Conservation (phyloP, 768 basidiomycete genomes). For the Trametes villosa region DNA sequence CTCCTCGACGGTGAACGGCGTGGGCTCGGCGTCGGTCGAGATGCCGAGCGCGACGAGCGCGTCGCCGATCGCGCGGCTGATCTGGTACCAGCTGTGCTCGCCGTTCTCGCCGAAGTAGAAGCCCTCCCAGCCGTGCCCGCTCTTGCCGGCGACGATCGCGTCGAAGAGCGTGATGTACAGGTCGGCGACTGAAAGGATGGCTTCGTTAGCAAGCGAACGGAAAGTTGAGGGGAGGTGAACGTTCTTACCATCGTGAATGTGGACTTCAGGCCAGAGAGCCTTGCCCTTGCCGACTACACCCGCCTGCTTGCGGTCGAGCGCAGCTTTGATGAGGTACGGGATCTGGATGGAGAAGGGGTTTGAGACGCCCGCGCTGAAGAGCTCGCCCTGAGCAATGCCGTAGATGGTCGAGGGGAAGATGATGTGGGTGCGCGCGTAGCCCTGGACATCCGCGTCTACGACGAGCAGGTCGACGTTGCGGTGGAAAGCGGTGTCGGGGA, state of each 20-base stretch:
- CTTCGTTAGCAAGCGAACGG: background rate
- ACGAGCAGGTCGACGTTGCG: slow-evolving; percentile 54
- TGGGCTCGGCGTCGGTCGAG: slow-evolving; percentile 42
- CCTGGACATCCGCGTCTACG: slow-evolving; percentile 52
- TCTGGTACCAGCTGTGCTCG: slow-evolving; percentile 38
- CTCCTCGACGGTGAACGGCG: slow-evolving; percentile 51
- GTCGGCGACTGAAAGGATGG: slow-evolving; percentile 45
- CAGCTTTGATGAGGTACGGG: slow-evolving; percentile 48
- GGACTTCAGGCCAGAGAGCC: slow-evolving; percentile 63
- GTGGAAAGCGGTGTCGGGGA: slow-evolving; percentile 52
- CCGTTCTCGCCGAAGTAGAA: slow-evolving; percentile 40
- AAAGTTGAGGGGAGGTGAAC: background rate
- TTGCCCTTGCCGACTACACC: slow-evolving; percentile 61
- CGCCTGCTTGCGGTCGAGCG: slow-evolving; percentile 51
- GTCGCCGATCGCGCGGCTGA: slow-evolving; percentile 43
- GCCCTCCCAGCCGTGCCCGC: slow-evolving; percentile 41
- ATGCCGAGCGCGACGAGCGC: slow-evolving; percentile 38
- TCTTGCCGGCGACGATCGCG: slow-evolving; percentile 34
- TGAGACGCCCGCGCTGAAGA: slow-evolving; percentile 56
- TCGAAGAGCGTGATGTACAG: slow-evolving; percentile 49
- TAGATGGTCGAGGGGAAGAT: slow-evolving; percentile 63
- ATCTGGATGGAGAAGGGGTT: slow-evolving; percentile 59
- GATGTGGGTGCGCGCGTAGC: slow-evolving; percentile 56
- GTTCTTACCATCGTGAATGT: slow-evolving; percentile 53
- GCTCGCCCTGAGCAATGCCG: slow-evolving; percentile 50